phyloP scores from a whole-genome alignment of 1,139 yeast species.

The Pichia sp. region DNA sequence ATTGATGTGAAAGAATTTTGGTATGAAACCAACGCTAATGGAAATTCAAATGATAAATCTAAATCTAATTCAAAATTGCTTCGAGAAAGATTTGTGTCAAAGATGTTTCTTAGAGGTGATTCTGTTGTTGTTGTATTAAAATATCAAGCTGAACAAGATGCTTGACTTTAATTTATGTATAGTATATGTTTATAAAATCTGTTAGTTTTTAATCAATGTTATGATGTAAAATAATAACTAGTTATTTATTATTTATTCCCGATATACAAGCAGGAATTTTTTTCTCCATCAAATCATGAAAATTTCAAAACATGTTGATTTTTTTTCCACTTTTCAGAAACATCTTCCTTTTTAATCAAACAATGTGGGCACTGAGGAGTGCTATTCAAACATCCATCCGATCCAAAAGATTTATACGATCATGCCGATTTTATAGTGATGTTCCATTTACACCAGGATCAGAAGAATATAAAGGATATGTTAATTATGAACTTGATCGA shows the following conservation, averaged over 20 bases:
- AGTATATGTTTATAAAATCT: background rate
- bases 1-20: slow-evolving; percentile 80
- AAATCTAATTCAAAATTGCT: slow-evolving; percentile 35
- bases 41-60: background rate
- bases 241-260: too few species aligned
- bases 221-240: too few species aligned
- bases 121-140: slow-evolving; percentile 81
- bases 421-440: background rate
- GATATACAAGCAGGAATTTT: background rate
- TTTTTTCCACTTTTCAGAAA: too few species aligned
- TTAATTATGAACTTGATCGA: slow-evolving; percentile 23
- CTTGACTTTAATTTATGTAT: background rate
- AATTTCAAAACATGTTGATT: background rate
- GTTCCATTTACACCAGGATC: slow-evolving; percentile 10
- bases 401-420: background rate
- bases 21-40: slow-evolving; percentile 20
- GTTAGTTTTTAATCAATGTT: background rate
- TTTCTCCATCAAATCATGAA: background rate
- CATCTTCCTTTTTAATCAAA: background rate
- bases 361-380: background rate
- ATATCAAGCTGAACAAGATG: slow-evolving; percentile 15
- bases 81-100: slow-evolving; percentile 80
- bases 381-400: background rate
- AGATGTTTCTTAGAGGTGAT: slow-evolving; percentile 91
- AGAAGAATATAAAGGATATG: slow-evolving; percentile 22